phyloP scores from a whole-genome alignment of 2,329 filamentous ascomycete species.

The Colletotrichum eleusines region DNA sequence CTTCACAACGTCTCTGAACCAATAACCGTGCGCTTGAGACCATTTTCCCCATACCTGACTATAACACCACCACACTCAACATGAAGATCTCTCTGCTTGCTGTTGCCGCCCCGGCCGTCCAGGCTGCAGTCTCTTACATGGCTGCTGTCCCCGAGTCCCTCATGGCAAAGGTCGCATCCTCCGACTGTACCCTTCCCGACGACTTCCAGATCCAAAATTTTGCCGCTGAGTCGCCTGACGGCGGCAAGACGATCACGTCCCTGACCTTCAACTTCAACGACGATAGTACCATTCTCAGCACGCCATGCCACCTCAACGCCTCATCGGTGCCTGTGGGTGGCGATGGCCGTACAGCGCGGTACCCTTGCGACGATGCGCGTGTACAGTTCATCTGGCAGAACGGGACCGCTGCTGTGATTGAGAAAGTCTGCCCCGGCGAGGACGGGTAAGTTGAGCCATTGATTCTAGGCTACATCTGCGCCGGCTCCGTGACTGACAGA shows the following conservation, averaged over 20 bases:
- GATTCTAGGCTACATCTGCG: not conserved
- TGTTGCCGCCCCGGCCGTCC: slow-evolving; percentile 40
- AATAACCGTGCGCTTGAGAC: not conserved
- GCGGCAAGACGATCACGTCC: slow-evolving; percentile 48
- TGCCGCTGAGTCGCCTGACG: slow-evolving; percentile 50
- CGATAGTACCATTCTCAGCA: slow-evolving; percentile 53
- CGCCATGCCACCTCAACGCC: slow-evolving; percentile 58
- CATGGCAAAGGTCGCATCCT: slow-evolving; percentile 36
- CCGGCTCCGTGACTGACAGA: slow-evolving; percentile 1
- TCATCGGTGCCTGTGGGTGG: slow-evolving; percentile 53
- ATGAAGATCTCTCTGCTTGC: slow-evolving; percentile 40
- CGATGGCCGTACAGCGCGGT: slow-evolving; percentile 52
- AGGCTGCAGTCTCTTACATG: slow-evolving; percentile 42
- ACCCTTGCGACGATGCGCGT: slow-evolving; percentile 55
- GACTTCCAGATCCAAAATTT: slow-evolving; percentile 57
- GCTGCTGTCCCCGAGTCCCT: slow-evolving; percentile 41
- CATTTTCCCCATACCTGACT: no score
- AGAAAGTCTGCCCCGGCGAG: slow-evolving; percentile 56
- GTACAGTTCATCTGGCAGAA: slow-evolving; percentile 60
- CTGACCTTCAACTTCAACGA: slow-evolving; percentile 59
- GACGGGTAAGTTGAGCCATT: slow-evolving; percentile 51
- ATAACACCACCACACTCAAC: slow-evolving; percentile 6
- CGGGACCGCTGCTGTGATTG: slow-evolving; percentile 56
- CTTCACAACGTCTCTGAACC: not conserved
- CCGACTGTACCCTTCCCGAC: slow-evolving; percentile 53